These are phyloP conservation scores for Pilaira anomala DNA, from an alignment of 192 early-diverging fungal genomes.

Conservation along the genomic window DNA sequence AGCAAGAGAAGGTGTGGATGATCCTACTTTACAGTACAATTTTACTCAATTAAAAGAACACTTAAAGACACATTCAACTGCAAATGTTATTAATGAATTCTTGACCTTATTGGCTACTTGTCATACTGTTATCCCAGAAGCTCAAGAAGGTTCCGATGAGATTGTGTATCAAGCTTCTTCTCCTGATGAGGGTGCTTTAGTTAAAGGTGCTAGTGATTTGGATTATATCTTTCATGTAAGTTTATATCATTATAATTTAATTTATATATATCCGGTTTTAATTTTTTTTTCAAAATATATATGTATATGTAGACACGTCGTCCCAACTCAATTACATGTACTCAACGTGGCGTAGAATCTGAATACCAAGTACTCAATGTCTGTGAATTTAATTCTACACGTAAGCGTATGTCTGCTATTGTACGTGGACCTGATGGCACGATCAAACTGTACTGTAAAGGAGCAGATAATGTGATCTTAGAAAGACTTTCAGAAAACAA, in stretches of 20 bases:
- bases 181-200: slow-evolving; percentile 95
- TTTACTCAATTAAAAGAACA: slow-evolving; percentile 63
- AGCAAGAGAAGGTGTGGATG: slow-evolving; percentile 64
- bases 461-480: slow-evolving; percentile 96
- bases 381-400: slow-evolving; percentile 98
- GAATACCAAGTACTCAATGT: slow-evolving; percentile 94
- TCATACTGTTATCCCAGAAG: slow-evolving; percentile 98
- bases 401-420: slow-evolving; percentile 96
- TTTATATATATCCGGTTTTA: too few relatives aligned
- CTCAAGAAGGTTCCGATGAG: slow-evolving; percentile 53
- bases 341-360: slow-evolving; percentile 37
- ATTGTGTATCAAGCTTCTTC: slow-evolving; percentile 94
- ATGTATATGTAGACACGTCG: slow-evolving; percentile 42
- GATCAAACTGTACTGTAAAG: slow-evolving; percentile 93
- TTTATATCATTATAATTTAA: neutral
- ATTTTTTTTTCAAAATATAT: neutral
- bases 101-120: slow-evolving; percentile 87
- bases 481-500: slow-evolving; percentile 76
- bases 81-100: slow-evolving; percentile 80
- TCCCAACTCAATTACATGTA: slow-evolving; percentile 55
- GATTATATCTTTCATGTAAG: slow-evolving; percentile 63
- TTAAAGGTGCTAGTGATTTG: slow-evolving; percentile 65
- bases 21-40: slow-evolving; percentile 60
- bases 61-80: slow-evolving; percentile 53
- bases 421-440: slow-evolving; percentile 83